Evolutionary conservation across 306 rosid genomes (phyloP), one percentile per base, ranked within the genome.

Genomic region (Lupinus albus): DNA sequence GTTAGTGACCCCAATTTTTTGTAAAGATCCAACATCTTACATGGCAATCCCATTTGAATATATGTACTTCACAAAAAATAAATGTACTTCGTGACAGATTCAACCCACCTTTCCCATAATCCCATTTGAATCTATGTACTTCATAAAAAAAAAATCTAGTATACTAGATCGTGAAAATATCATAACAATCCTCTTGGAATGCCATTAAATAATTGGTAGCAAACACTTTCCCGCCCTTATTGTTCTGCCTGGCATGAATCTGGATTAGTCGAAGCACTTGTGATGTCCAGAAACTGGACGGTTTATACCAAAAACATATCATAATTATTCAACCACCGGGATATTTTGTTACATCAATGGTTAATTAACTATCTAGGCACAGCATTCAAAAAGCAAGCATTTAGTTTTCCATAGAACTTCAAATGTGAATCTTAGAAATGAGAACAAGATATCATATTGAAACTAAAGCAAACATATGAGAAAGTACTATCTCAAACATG

Each of bases 31-130:
- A 46, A 74, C 65, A 64, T 33, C 4, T 46, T 45, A 54, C 9
- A 55, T 14, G 21, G 65, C 38, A 20, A 21, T 68, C 52, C 41
- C 60, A 47, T 71, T 59, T 47, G 42, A 60, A 61, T 71, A 38
- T 39, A 35, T 38, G 21, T 39, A 60, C 10, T 51, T 71, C 8
- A 4, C 8, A 71, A 59, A 70, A 48, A 21, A 17, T 49, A 6
- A 49, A 16, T n/a, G n/a, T n/a, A n/a, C n/a, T n/a, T n/a, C n/a
- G n/a, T n/a, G n/a, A n/a, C n/a, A n/a, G n/a, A n/a, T n/a, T 71
- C 68, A 61, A 60, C 44, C 60, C 62, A 12, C 51, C 44, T 59
- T 28, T 21, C 13, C 1, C 30, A 21, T 52, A 38, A 21, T 68
- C 52, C 41, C 60, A 47, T 71, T 59, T 47, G 42, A 60, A 61